Evolutionary conservation across 257 asterid species (phyloP).

Genomic region (Solanum habrochaites): DNA sequence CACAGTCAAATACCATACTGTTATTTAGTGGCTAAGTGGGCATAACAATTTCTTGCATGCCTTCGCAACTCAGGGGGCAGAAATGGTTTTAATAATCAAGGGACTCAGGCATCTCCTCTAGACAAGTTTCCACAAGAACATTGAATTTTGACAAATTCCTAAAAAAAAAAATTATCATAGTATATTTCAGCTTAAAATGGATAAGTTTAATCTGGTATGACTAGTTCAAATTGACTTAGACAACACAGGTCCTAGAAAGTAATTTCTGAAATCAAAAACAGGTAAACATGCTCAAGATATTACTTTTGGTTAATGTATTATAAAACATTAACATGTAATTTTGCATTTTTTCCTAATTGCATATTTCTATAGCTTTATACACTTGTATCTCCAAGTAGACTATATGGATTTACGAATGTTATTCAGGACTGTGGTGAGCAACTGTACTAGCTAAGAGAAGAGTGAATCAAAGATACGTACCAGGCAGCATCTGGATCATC

Average conservation of each 20-base stretch:
- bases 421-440: not conserved
- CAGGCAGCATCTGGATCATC: conserved; percentile 30
- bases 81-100: not conserved
- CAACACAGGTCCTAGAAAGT: not conserved
- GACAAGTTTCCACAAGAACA: not conserved
- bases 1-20: not conserved
- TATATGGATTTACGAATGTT: not conserved
- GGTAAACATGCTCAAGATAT: not conserved
- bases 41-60: not conserved
- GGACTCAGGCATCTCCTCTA: not conserved
- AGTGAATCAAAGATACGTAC: not conserved
- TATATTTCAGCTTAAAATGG: not conserved
- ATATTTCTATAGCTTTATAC: not conserved
- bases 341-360: not conserved
- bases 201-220: not conserved
- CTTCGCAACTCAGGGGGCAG: not conserved
- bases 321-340: not conserved
- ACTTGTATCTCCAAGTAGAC: not conserved
- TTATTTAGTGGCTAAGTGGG: not conserved
- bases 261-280: not conserved
- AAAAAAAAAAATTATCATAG: not conserved
- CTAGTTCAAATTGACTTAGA: not conserved
- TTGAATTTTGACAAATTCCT: not conserved
- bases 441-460: not conserved
- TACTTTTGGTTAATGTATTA: not conserved